phyloP scores from a whole-genome alignment of 257 asterid genomes.

The Plectranthus barbatus region DNA sequence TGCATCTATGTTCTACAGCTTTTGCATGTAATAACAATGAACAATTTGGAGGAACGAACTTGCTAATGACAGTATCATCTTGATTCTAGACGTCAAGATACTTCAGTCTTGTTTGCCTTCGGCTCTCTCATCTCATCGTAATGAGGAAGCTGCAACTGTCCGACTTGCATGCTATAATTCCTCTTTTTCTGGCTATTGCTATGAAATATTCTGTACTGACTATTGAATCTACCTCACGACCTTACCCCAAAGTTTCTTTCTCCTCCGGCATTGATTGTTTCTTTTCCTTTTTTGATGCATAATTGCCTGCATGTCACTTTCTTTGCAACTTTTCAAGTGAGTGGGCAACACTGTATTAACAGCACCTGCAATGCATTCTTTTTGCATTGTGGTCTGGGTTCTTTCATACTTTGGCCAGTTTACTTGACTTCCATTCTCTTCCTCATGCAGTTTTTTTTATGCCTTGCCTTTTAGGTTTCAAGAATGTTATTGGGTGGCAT shows the following conservation, averaged over 20 bases:
- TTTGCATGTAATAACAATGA: neutral
- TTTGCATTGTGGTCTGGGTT: neutral
- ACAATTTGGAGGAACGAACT: neutral
- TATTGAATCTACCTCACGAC: neutral
- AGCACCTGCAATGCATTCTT: neutral
- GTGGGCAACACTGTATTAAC: conserved; percentile 1
- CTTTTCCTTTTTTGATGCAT: neutral
- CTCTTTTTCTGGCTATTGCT: too few species aligned
- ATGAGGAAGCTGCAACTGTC: too few species aligned
- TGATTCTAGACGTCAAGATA: neutral
- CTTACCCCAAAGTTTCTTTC: neutral
- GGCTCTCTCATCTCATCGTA: too few species aligned
- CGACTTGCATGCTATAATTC: too few species aligned
- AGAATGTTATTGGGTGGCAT: conserved; percentile 92
- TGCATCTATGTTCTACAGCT: neutral
- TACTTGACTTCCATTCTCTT: conserved; percentile 2
- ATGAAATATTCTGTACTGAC: neutral
- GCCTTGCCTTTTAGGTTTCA: conserved; percentile 49
- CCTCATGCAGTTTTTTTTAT: neutral
- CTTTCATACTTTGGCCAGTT: too few species aligned
- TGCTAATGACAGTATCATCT: neutral
- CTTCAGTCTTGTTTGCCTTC: too few species aligned
- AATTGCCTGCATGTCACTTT: neutral
- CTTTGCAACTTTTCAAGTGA: neutral
- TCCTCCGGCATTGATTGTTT: neutral